These are phyloP conservation scores for Gomphus bonarii DNA, from an alignment of 1,284 basidiomycete species.

Conservation along the genomic window DNA sequence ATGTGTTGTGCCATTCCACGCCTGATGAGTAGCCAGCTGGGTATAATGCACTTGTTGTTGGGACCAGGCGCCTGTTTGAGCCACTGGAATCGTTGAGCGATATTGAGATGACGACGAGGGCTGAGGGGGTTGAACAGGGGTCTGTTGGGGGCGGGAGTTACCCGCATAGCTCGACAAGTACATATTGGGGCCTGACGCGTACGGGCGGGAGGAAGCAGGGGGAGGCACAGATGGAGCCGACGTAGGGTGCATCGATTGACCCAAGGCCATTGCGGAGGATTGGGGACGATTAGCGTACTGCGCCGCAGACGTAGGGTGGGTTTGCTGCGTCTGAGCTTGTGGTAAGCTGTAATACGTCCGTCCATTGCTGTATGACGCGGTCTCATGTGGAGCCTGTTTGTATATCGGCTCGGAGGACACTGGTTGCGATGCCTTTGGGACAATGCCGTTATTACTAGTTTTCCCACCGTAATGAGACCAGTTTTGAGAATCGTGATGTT, in stretches of 20 bases:
- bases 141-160: neutral
- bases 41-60: slow-evolving; percentile 3
- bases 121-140: neutral
- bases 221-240: neutral
- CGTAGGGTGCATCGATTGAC: neutral
- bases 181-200: neutral
- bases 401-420: neutral
- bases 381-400: neutral
- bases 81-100: neutral
- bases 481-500: neutral
- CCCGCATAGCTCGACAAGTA: slow-evolving; percentile 1
- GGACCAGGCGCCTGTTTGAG: neutral
- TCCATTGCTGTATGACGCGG: neutral
- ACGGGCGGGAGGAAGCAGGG: neutral
- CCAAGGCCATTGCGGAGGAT: neutral
- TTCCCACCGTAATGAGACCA: neutral
- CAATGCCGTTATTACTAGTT: neutral
- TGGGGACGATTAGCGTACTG: neutral
- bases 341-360: neutral
- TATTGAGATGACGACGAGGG: neutral
- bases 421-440: neutral
- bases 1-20: neutral
- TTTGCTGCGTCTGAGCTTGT: neutral
- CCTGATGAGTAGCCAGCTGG: neutral
- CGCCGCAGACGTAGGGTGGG: neutral